Evolutionary conservation across 176 grass and related monocot species (phyloP).

Genomic region (Musa itinerans): DNA sequence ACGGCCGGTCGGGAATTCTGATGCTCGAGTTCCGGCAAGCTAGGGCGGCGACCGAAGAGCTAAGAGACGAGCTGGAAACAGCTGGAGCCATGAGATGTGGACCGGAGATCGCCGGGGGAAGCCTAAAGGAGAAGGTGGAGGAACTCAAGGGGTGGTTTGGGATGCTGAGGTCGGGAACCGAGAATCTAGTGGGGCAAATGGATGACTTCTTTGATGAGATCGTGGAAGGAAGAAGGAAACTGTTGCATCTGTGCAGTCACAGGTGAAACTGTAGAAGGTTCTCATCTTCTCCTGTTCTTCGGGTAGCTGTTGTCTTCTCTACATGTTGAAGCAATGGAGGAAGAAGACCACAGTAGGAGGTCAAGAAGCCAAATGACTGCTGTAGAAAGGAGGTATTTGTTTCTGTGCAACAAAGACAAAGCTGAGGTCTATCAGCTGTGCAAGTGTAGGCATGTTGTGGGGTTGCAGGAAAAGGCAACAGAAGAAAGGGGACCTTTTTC

Average conservation of each 20-base stretch:
- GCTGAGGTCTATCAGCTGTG: too few relatives aligned
- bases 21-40: constrained; percentile 61
- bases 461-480: too few relatives aligned
- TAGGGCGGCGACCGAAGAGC: constrained; percentile 41
- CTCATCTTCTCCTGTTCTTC: too few relatives aligned
- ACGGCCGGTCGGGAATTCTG: constrained; percentile 28
- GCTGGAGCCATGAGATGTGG: constrained; percentile 8
- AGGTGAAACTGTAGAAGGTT: neutral
- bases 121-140: constrained; percentile 17
- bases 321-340: neutral
- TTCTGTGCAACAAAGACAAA: neutral
- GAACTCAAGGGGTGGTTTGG: constrained; percentile 32
- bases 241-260: constrained; percentile 50
- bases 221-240: constrained; percentile 54
- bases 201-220: constrained; percentile 63
- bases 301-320: too few relatives aligned
- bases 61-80: constrained; percentile 41
- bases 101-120: neutral
- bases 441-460: too few relatives aligned
- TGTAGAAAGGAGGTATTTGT: neutral
- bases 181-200: constrained; percentile 25
- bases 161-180: constrained; percentile 36
- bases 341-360: neutral
- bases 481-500: too few relatives aligned
- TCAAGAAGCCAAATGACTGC: neutral